Evolutionary conservation across 2,329 filamentous ascomycete genomes (phyloP), one percentile per base, ranked within the genome.

Genomic region (Sarocladiaceae sp.): DNA sequence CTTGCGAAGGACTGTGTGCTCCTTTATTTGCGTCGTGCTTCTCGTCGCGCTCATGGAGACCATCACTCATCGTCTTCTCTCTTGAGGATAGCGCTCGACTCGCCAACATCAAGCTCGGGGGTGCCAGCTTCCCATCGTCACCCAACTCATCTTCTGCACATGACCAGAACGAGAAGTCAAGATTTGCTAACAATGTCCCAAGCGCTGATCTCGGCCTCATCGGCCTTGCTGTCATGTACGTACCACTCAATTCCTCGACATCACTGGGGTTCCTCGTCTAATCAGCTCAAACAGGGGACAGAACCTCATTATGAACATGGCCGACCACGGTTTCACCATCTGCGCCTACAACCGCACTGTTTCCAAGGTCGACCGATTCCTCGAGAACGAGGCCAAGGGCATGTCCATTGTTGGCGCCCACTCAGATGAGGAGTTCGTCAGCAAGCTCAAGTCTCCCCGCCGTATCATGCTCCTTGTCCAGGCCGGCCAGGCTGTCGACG

Each of bases 401-500:
- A 97, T 96, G 83, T 88, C 90, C 65, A 88, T 99, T 64, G 84
- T 97, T 60, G 94, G 94, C 71, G 93, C 94, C 65, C 87, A 96
- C 78, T 88, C 86, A 67, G 87, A 90, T 71, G 83, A 96, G 80
- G 94, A 99, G 76, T 97, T 99, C 71, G 84, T 93, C 69, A 76
- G 83, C 75, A 97, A 97, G 84, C 88, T 99, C 72, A 97, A 97
- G 90, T 90, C 83, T 67, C 94, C 94, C 67, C 90, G 94, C 66
- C 88, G 92, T 66, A 84, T 99, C 75, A 99, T 99, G 94, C 84
- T 99, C 67, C 88, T 99, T 63, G 94, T 99, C 77, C 95, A 97
- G 88, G 94, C 94, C 65, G 94, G 94, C 69, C 89, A 94, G 81
- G 87, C 94, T 58, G 94, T 99, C 63, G 94, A 99, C 72, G 90